Percentiles rank a stretch among this genome's conserved stretches.
Evolutionary conservation across 2,329 filamentous ascomycete species (phyloP).

Genomic region (Colletotrichum eremochloae): DNA sequence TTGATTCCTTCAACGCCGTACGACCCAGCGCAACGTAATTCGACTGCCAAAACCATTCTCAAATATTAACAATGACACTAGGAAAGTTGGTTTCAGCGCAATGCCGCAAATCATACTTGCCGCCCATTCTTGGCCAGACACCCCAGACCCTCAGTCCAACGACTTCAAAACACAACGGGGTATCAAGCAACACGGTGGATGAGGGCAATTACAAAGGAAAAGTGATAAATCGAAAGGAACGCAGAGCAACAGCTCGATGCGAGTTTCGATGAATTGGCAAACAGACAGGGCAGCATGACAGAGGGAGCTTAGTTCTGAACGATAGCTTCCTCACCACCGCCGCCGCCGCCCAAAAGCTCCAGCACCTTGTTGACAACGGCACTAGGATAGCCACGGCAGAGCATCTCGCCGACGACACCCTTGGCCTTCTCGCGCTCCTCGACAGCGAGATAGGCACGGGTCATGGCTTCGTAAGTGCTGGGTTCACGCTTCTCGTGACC

Average conservation of each 20-base stretch:
- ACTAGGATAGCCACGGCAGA: constrained; percentile 88
- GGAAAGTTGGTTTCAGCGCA: constrained; percentile 32
- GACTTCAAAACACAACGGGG: constrained; percentile 45
- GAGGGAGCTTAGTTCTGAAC: constrained; percentile 40
- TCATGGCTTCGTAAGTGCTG: constrained; percentile 99
- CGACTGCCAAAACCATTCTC: constrained; percentile 12
- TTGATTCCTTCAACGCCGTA: constrained; percentile 39
- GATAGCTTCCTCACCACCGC: constrained; percentile 57
- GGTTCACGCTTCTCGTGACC: constrained; percentile 86
- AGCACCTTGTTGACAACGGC: constrained; percentile 95
- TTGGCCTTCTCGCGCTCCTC: constrained; percentile 84
- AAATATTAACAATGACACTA: constrained; percentile 24
- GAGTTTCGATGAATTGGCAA: constrained; percentile 38
- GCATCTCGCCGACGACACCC: constrained; percentile 87
- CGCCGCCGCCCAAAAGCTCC: constrained; percentile 81
- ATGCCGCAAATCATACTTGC: constrained; percentile 32
- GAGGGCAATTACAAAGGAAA: constrained; percentile 47
- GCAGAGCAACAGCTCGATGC: constrained; percentile 33
- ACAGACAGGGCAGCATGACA: constrained; percentile 30
- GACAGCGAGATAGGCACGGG: constrained; percentile 87
- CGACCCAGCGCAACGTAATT: constrained; percentile 10
- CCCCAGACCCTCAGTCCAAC: constrained; percentile 35
- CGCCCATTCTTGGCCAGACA: constrained; percentile 39
- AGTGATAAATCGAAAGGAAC: constrained; percentile 11
- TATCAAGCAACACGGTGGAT: constrained; percentile 47